Conservation (phyloP, 1,139 yeast species). For the Kodamaea sp. region DNA sequence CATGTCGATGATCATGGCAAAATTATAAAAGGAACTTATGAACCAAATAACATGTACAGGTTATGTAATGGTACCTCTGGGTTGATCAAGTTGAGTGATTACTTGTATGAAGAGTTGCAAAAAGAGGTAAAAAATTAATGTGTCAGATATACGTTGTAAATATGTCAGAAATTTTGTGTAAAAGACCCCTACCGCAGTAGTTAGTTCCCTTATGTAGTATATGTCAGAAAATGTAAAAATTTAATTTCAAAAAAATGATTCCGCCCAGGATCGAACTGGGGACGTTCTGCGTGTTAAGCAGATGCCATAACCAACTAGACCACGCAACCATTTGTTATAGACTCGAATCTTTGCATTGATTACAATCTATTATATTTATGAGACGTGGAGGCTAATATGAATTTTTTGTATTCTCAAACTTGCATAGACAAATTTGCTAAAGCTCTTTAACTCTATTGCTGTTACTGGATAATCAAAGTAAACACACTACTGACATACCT, state of each 20-base stretch:
- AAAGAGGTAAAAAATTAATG: constrained; percentile 11
- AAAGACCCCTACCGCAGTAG: no score
- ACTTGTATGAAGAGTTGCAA: constrained; percentile 42
- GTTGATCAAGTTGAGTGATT: constrained; percentile 54
- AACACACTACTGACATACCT: constrained; percentile 17
- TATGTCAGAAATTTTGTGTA: constrained; percentile 15
- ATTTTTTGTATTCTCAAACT: no score
- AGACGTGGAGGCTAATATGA: no score
- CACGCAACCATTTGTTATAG: constrained; percentile 49
- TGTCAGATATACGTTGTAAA: no score
- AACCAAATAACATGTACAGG: constrained; percentile 58
- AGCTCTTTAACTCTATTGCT: no score
- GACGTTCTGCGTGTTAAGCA: constrained; percentile 99
- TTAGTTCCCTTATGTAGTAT: no score
- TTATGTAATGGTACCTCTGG: constrained; percentile 54
- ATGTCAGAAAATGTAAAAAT: no score
- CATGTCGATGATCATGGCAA: constrained; percentile 53
- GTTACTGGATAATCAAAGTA: no score
- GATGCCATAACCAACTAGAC: constrained; percentile 99
- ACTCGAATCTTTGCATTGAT: no score
- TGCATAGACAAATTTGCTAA: no score
- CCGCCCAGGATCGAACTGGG: constrained; percentile 99
- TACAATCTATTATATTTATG: no score
- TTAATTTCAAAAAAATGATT: constrained; percentile 50
- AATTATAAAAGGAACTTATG: constrained; percentile 54